Conservation (phyloP, 257 asterid species). For the Eucommia ulmoides region DNA sequence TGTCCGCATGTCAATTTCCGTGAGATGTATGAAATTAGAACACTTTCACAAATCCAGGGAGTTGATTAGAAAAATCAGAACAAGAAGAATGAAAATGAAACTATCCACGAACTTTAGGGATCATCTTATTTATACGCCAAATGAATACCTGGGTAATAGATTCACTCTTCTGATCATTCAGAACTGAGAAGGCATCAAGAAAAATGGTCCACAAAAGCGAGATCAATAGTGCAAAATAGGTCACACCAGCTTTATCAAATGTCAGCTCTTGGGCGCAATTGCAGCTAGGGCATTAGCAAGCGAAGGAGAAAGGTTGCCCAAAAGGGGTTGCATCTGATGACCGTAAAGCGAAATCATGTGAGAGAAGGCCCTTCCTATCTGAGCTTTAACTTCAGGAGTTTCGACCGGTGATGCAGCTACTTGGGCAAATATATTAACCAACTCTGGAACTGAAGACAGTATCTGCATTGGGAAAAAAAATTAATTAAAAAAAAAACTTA, state of each 20-base stretch:
- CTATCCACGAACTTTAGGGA: too few relatives aligned
- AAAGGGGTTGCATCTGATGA: constrained; percentile 85
- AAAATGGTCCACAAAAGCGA: too few relatives aligned
- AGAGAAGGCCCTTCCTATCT: constrained; percentile 85
- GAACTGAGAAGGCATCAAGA: too few relatives aligned
- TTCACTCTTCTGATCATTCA: too few relatives aligned
- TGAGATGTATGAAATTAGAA: too few relatives aligned
- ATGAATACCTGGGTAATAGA: too few relatives aligned
- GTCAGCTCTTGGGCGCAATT: constrained; percentile 69
- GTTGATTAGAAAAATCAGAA: too few relatives aligned
- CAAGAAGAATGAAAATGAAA: too few relatives aligned
- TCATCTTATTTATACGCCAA: too few relatives aligned
- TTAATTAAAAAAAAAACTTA: background rate
- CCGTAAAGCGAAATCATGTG: constrained; percentile 79
- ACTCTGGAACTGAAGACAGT: constrained; percentile 58
- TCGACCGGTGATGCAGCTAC: constrained; percentile 74
- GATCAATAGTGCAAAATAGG: too few relatives aligned
- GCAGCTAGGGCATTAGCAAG: constrained; percentile 87
- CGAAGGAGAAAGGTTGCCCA: constrained; percentile 71
- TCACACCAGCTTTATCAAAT: constrained; percentile 9
- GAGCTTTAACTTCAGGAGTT: constrained; percentile 73
- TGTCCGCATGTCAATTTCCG: too few relatives aligned
- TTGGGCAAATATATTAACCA: constrained; percentile 84
- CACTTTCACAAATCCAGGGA: too few relatives aligned
- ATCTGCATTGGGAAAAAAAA: constrained; percentile 35